A percentile compares a stretch with the other conserved stretches of the same genome.
These are phyloP conservation scores for Alternaria brassicae DNA, from an alignment of 2,329 filamentous ascomycete species.

Conservation along the genomic window DNA sequence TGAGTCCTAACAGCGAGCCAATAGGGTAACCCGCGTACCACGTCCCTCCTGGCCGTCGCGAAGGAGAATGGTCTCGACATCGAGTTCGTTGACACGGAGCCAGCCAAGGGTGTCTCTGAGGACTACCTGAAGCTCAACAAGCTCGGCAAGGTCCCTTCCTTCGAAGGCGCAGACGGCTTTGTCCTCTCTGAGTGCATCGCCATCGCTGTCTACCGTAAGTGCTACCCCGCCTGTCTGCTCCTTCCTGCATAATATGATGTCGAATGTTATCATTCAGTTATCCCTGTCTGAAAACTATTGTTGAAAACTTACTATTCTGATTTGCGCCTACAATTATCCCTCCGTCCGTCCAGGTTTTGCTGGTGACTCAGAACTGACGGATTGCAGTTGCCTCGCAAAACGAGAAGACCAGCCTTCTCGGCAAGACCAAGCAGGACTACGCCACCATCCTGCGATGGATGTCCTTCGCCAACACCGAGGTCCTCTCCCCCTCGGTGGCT, in stretches of 20 bases:
- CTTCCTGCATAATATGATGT: conserved; percentile 61
- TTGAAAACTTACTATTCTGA: conserved; percentile 81
- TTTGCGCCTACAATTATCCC: conserved; percentile 71
- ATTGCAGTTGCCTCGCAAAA: conserved; percentile 93
- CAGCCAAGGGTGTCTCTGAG: conserved; percentile 67
- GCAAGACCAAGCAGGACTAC: conserved; percentile 99
- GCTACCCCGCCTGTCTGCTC: conserved; percentile 21
- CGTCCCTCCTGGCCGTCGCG: conserved; percentile 87
- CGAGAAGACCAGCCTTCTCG: conserved; percentile 98
- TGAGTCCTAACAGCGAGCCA: conserved; percentile 37
- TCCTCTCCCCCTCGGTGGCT: conserved; percentile 76
- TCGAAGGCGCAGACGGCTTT: conserved; percentile 91
- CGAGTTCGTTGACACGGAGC: conserved; percentile 78
- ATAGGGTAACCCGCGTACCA: conserved; percentile 88
- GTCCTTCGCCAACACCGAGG: conserved; percentile 92
- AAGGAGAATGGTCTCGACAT: conserved; percentile 97
- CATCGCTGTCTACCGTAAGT: conserved; percentile 97
- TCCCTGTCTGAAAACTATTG: conserved; percentile 92
- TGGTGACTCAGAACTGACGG: conserved; percentile 42
- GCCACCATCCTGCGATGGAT: conserved; percentile 98
- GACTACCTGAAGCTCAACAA: conserved; percentile 88
- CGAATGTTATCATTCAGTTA: conserved; percentile 69
- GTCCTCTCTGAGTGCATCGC: conserved; percentile 88
- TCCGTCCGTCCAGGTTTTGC: conserved; percentile 23
- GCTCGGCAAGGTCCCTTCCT: conserved; percentile 90